These are phyloP conservation scores for Endothia cerciana DNA, from an alignment of 2,329 filamentous ascomycete genomes.

Conservation along the genomic window DNA sequence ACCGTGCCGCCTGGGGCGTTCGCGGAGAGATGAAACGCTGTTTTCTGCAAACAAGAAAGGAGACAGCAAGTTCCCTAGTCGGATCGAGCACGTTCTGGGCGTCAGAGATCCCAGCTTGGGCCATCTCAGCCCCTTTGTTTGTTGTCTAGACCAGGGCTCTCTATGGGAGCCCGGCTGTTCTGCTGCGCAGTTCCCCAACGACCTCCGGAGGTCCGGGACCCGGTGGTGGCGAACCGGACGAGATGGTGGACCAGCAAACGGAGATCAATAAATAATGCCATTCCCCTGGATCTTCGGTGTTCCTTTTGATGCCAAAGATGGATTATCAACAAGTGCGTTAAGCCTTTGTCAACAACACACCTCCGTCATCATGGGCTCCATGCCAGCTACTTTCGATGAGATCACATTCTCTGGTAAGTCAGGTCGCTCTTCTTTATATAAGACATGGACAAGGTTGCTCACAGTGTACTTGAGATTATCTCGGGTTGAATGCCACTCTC, in stretches of 20 bases:
- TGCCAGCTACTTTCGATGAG: constrained; percentile 22
- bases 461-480: constrained; percentile 31
- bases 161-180: not conserved
- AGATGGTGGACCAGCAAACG: not conserved
- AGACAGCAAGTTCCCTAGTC: not conserved
- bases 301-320: not conserved
- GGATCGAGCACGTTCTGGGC: not conserved
- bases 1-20: not conserved
- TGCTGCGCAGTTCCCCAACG: constrained; percentile 11
- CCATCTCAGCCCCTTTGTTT: not conserved
- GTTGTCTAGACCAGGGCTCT: no score
- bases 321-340: not conserved
- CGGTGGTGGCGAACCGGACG: not conserved
- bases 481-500: constrained; percentile 34
- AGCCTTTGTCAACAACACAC: not conserved
- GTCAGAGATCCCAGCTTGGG: not conserved
- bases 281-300: not conserved
- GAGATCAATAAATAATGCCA: not conserved
- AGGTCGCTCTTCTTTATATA: not conserved
- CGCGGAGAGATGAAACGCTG: not conserved
- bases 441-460: not conserved
- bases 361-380: constrained; percentile 21
- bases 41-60: not conserved
- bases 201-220: constrained; percentile 17
- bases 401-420: constrained; percentile 27